These are phyloP conservation scores for Ustilago hordei DNA, from an alignment of 1,284 basidiomycete species.

Conservation along the genomic window DNA sequence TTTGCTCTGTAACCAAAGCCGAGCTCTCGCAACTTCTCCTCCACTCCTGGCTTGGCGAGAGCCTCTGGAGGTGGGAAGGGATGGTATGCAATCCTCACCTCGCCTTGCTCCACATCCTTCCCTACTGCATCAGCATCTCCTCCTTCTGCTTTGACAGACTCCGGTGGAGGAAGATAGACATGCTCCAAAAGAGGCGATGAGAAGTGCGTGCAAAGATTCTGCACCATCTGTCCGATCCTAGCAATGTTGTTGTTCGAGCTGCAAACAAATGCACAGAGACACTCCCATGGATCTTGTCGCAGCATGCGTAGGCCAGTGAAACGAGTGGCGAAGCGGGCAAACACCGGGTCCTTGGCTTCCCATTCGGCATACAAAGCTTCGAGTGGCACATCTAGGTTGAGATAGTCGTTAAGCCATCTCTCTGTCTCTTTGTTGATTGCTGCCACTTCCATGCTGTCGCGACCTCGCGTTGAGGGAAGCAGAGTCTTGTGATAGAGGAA, in stretches of 20 bases:
- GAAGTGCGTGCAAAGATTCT: slow-evolving; percentile 71
- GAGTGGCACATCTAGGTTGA: slow-evolving; percentile 85
- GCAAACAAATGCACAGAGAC: slow-evolving; percentile 81
- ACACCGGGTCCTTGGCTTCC: slow-evolving; percentile 79
- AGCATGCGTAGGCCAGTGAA: slow-evolving; percentile 78
- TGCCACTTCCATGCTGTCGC: neutral
- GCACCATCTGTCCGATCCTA: slow-evolving; percentile 68
- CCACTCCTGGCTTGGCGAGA: slow-evolving; percentile 75
- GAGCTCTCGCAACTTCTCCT: slow-evolving; percentile 76
- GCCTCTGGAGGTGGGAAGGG: slow-evolving; percentile 84
- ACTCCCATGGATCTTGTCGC: slow-evolving; percentile 90
- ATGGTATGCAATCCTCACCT: slow-evolving; percentile 74
- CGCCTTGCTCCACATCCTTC: slow-evolving; percentile 14
- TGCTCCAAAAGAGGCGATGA: slow-evolving; percentile 74
- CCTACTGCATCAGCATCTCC: slow-evolving; percentile 17
- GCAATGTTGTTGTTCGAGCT: slow-evolving; percentile 94
- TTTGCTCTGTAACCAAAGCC: slow-evolving; percentile 96
- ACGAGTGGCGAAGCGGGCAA: slow-evolving; percentile 76
- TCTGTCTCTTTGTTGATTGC: slow-evolving; percentile 72
- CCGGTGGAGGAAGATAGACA: slow-evolving; percentile 56
- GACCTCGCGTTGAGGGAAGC: slow-evolving; percentile 18
- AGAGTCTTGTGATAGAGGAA: slow-evolving; percentile 62
- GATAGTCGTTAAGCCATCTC: slow-evolving; percentile 85
- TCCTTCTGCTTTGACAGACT: slow-evolving; percentile 36
- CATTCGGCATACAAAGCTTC: slow-evolving; percentile 82